phyloP scores from a whole-genome alignment of 129 eudicot genomes.

The Helichrysum umbraculigerum region DNA sequence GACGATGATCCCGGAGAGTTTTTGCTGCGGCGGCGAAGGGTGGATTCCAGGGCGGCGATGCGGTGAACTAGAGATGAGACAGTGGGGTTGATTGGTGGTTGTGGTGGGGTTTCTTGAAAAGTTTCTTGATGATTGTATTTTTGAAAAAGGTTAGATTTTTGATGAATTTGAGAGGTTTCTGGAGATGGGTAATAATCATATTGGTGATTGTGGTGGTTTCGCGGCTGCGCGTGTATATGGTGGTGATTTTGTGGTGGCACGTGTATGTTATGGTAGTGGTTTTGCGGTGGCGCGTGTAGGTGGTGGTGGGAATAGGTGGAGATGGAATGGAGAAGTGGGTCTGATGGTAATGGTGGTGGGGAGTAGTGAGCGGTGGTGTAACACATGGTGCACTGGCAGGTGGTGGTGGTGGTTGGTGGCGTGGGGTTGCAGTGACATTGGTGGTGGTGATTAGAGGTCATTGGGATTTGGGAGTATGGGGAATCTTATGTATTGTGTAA shows the following conservation, averaged over 20 bases:
- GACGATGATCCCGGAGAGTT: constrained; percentile 39
- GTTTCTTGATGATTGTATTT: constrained; percentile 17
- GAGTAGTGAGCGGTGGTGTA: constrained; percentile 33
- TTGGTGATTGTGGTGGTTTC: constrained; percentile 28
- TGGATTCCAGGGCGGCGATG: constrained; percentile 77
- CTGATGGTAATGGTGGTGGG: constrained; percentile 36
- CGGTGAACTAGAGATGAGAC: constrained; percentile 78
- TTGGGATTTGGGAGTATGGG: constrained; percentile 35
- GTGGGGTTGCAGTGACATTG: constrained; percentile 38
- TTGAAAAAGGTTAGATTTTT: constrained; percentile 23
- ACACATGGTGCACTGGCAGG: constrained; percentile 42
- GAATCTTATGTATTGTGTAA: constrained; percentile 23
- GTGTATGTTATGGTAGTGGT: constrained; percentile 21
- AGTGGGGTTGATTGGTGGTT: constrained; percentile 22
- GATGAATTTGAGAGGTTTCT: constrained; percentile 23
- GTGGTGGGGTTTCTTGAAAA: constrained; percentile 12
- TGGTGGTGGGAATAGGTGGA: constrained; percentile 38
- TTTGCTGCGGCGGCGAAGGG: constrained; percentile 54
- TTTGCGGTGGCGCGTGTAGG: constrained; percentile 37
- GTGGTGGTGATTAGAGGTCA: constrained; percentile 52
- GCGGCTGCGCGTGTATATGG: constrained; percentile 30
- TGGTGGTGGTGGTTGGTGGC: constrained; percentile 36
- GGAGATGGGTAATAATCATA: background rate
- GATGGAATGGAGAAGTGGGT: constrained; percentile 36
- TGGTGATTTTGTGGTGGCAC: constrained; percentile 32